Percentiles rank a stretch among this genome's conserved stretches.
phyloP scores from a whole-genome alignment of 495 filamentous ascomycete species.

The Halenospora varia region DNA sequence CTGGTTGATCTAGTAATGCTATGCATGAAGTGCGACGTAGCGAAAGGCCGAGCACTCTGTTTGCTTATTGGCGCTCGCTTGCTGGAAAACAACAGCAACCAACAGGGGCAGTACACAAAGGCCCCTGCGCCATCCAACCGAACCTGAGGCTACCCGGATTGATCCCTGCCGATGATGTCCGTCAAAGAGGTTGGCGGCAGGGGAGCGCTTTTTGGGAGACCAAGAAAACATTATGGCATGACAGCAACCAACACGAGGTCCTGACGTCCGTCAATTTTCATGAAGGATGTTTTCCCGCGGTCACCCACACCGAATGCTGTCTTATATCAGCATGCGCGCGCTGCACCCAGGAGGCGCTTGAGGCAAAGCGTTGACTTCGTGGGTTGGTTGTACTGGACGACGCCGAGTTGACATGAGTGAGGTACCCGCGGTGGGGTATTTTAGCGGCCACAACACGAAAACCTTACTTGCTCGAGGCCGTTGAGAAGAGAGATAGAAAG shows the following conservation, averaged over 20 bases:
- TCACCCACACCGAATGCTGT: too few relatives aligned
- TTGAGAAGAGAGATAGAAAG: neutral
- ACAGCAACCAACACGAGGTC: neutral
- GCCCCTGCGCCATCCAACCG: neutral
- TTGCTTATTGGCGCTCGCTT: conserved; percentile 11
- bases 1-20: conserved; percentile 2
- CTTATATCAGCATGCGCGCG: too few relatives aligned
- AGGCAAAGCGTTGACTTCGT: too few relatives aligned
- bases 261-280: neutral
- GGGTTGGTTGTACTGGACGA: too few relatives aligned
- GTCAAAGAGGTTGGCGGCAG: too few relatives aligned
- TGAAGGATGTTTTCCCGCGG: neutral
- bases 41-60: neutral
- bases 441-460: too few relatives aligned
- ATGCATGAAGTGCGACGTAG: conserved; percentile 6
- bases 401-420: too few relatives aligned
- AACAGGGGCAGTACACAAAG: neutral
- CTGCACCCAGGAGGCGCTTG: too few relatives aligned
- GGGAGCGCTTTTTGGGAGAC: too few relatives aligned
- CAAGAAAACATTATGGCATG: neutral
- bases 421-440: too few relatives aligned
- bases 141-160: neutral
- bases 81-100: neutral
- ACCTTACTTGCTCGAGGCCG: too few relatives aligned
- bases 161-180: too few relatives aligned